These are phyloP conservation scores for Vittaforma corneae DNA, from an alignment of 371 early-diverging fungal genomes.

Conservation along the genomic window DNA sequence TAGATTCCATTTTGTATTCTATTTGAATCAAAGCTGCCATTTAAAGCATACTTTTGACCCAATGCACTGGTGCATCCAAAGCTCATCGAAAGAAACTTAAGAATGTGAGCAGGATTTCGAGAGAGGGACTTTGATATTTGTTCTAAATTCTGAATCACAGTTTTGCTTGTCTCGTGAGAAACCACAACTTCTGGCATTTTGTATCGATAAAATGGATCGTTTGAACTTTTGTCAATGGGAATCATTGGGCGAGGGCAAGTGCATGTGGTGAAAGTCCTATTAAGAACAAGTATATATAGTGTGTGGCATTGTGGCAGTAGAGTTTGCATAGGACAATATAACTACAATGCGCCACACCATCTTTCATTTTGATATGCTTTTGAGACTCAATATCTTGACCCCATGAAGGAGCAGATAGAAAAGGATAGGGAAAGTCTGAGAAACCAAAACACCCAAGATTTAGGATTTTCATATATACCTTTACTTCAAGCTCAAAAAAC, in stretches of 20 bases:
- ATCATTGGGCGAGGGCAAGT: slow-evolving; percentile 44
- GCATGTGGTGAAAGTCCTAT: slow-evolving; percentile 15
- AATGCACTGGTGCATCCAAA: slow-evolving; percentile 65
- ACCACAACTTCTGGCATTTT: slow-evolving; percentile 77
- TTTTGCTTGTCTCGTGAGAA: slow-evolving; percentile 91
- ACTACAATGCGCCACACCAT: too few relatives aligned
- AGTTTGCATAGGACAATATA: too few relatives aligned
- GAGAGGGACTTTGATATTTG: slow-evolving; percentile 79
- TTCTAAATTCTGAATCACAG: slow-evolving; percentile 87
- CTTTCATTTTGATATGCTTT: too few relatives aligned
- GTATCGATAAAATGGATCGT: slow-evolving; percentile 91
- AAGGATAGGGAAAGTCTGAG: slow-evolving; percentile 7
- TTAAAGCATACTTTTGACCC: slow-evolving; percentile 75
- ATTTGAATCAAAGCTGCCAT: slow-evolving; percentile 80
- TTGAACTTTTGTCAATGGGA: slow-evolving; percentile 42
- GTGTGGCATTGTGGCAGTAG: too few relatives aligned
- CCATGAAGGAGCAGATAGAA: slow-evolving; percentile 18
- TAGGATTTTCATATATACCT: slow-evolving; percentile 8
- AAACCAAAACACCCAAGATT: neutral
- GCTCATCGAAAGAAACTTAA: slow-evolving; percentile 86
- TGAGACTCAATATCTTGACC: too few relatives aligned
- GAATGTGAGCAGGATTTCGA: slow-evolving; percentile 70
- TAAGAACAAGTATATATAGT: too few relatives aligned
- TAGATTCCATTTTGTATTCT: slow-evolving; percentile 76
- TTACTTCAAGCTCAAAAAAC: neutral